Evolutionary conservation across 495 filamentous ascomycete species (phyloP).

Genomic region (Friedmanniomyces endolithicus): DNA sequence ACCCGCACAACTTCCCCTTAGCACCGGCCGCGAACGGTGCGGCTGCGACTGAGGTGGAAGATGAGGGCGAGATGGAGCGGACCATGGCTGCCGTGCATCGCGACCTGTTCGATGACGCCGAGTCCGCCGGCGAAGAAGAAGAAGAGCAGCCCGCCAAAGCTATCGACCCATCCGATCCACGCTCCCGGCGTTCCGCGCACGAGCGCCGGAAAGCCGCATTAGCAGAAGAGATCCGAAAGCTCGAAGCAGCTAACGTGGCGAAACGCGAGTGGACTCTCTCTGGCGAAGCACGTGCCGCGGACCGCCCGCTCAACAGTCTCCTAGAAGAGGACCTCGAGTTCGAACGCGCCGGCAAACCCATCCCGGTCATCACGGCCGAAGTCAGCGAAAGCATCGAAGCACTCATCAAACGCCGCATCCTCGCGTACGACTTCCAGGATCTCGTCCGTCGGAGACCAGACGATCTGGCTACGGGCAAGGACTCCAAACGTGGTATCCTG

Average conservation of each 20-base stretch:
- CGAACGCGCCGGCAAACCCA: conserved; percentile 87
- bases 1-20: conserved; percentile 32
- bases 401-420: conserved; percentile 84
- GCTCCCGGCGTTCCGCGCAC: conserved; percentile 59
- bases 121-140: conserved; percentile 5
- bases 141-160: conserved; percentile 2
- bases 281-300: conserved; percentile 73
- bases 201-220: conserved; percentile 77
- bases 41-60: conserved; percentile 35
- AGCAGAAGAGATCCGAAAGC: conserved; percentile 74
- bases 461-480: conserved; percentile 40
- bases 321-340: conserved; percentile 94
- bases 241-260: conserved; percentile 80
- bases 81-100: conserved; percentile 85
- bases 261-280: conserved; percentile 85
- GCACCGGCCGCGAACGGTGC: conserved; percentile 23
- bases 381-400: conserved; percentile 85
- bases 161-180: conserved; percentile 34
- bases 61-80: conserved; percentile 50
- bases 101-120: conserved; percentile 79
- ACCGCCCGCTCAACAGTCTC: conserved; percentile 78
- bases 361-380: conserved; percentile 89
- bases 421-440: conserved; percentile 88
- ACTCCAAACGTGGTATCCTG: conserved; percentile 44
- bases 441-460: conserved; percentile 71